Evolutionary conservation across 768 basidiomycete genomes (phyloP), one percentile per base, ranked within the genome.

Genomic region (Trametes maxima): DNA sequence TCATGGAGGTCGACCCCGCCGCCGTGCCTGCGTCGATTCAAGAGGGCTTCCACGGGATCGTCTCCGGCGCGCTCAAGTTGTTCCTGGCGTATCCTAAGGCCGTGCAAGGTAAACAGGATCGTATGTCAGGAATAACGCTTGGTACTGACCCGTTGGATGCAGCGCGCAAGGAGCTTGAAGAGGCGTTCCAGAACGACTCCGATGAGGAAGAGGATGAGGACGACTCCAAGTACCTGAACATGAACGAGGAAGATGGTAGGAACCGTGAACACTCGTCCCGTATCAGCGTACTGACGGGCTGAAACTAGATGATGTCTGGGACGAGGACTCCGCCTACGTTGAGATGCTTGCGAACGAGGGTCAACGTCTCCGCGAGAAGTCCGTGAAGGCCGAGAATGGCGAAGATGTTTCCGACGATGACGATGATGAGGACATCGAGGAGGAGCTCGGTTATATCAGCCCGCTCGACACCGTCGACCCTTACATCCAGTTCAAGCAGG

Each of bases 281-380:
- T 2, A 33, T 19, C 39, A 40, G 46, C 21, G 19, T 44, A 21
- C 57, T 64, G 16, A 63, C 19, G 16, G 16, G 25, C 1, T 8
- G 24, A 39, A 62, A 66, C 3, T 24, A 87, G 92, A 91, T 70
- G 94, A 95, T 72, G 91, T 94, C 16, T 94, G 89, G 87, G 93
- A 95, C 68, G 88, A 91, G 60, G 91, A 94, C 67, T 92, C 92
- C 8, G 90, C 89, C 7, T 95, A 94, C 70, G 79, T 94, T 45
- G 92, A 95, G 72, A 77, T 93, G 81, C 82, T 95, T 36, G 93
- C 92, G 7, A 85, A 85, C 66, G 89, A 94, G 90, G 85, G 90
- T 46, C 86, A 85, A 35, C 88, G 92, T 54, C 80, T 91, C 61
- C 83, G 90, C 63, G 83, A 85, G 64, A 83, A 83, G 61, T 80